Evolutionary conservation across 495 filamentous ascomycete species (phyloP), one percentile per base, ranked within the genome.

Genomic region (Peziza echinospora): DNA sequence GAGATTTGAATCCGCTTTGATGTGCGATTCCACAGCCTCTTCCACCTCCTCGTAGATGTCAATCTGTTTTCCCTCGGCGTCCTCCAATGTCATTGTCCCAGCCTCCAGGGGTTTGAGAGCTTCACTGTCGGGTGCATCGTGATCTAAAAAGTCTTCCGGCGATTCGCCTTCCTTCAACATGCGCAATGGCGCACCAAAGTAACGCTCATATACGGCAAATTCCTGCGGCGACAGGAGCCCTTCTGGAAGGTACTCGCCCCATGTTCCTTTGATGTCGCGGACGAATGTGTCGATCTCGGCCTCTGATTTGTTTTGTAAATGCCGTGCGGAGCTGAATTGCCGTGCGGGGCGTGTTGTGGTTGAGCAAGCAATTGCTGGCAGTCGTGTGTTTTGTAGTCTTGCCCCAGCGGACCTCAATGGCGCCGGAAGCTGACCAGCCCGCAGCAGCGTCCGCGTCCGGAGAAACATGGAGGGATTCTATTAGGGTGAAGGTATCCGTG

Each of bases 171-270:
- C 64, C 24, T 51, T 60, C 5, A 73, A 73, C 28, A 70, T 70
- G 42, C 66, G 66, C 51, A 69, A 58, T 21, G 70, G 84, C 51
- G 64, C 69, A 1, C 87, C 89, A 62, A 85, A 96, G 8, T 93
- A 63, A 48, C 83, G 70, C 47, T 78, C 75, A 56, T 93, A 96
- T 1, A 93, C 55, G 34, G 63, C 62, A 41, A 80, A 76, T 57
- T 92, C 86, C 24, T 76, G 68, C 4, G 68, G 66, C 13, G 71
- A 70, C 40, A 97, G 59, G 47, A 79, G 71, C 13, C 71, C 77
- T n/a, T 76, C 69, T 0, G 89, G 89, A 8, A 94, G 62, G 1
- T 67, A 74, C 51, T 89, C 74, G 37, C 86, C 82, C 60, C 82
- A 92, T 9, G 70, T 66, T 51, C 80, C 74, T 52, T 78, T 70